phyloP scores from a whole-genome alignment of 768 basidiomycete genomes.

The Podaxis rugospora region DNA sequence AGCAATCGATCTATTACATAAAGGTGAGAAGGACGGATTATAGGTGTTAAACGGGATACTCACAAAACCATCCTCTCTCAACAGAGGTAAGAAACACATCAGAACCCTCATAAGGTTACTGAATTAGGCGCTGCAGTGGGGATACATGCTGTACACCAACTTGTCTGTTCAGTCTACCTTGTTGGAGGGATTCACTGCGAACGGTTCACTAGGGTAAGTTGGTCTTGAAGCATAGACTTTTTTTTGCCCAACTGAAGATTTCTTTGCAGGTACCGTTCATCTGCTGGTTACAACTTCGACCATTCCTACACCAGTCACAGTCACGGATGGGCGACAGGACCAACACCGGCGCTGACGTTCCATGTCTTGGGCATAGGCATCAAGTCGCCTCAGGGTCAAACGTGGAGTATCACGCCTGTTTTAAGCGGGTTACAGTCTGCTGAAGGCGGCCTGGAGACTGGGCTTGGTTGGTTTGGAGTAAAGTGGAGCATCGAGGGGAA shows the following conservation, averaged over 20 bases:
- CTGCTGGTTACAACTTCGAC: constrained; percentile 52
- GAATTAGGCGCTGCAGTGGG: constrained; percentile 30
- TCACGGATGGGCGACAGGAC: constrained; percentile 57
- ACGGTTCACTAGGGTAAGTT: constrained; percentile 48
- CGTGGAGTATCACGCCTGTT: constrained; percentile 43
- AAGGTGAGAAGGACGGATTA: constrained; percentile 16
- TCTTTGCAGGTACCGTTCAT: constrained; percentile 37
- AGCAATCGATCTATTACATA: constrained; percentile 40
- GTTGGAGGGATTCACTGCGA: constrained; percentile 54
- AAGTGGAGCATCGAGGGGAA: constrained; percentile 29
- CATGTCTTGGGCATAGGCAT: constrained; percentile 52
- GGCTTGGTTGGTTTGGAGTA: constrained; percentile 47
- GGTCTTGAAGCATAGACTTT: neutral
- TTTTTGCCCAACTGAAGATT: neutral
- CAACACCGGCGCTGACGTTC: constrained; percentile 52
- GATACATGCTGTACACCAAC: constrained; percentile 54
- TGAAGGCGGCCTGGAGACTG: constrained; percentile 50
- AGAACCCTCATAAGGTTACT: neutral
- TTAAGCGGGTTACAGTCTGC: constrained; percentile 33
- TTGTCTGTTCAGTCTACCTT: constrained; percentile 52
- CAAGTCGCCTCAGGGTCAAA: constrained; percentile 38
- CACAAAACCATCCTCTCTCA: neutral
- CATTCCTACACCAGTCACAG: constrained; percentile 53
- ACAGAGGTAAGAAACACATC: constrained; percentile 1
- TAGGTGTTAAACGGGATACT: neutral